phyloP scores from a whole-genome alignment of 352 stramenopile genomes.

The Globisporangium okanoganense region DNA sequence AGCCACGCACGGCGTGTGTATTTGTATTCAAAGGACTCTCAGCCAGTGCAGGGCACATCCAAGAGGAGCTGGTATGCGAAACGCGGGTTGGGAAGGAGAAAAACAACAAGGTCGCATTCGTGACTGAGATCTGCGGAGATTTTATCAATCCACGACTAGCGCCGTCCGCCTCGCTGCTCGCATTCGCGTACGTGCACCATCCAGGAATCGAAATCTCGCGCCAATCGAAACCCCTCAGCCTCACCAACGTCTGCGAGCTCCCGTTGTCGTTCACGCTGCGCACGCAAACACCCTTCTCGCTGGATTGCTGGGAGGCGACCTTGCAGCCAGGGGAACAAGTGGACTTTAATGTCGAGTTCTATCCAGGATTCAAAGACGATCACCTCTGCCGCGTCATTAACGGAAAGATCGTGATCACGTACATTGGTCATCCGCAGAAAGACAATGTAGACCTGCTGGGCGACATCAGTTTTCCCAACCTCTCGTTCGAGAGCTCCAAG shows the following conservation, averaged over 20 bases:
- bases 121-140: constrained; percentile 83
- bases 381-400: constrained; percentile 86
- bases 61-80: constrained; percentile 90
- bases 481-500: constrained; percentile 87
- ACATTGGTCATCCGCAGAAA: constrained; percentile 88
- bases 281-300: constrained; percentile 87
- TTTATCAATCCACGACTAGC: constrained; percentile 89
- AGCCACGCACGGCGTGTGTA: constrained; percentile 90
- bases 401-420: constrained; percentile 78
- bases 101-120: constrained; percentile 79
- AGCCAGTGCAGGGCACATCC: constrained; percentile 43
- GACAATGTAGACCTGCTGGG: constrained; percentile 87
- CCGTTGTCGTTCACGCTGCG: constrained; percentile 90
- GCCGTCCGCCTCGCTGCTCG: constrained; percentile 63
- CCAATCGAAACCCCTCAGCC: constrained; percentile 70
- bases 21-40: constrained; percentile 92
- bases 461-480: constrained; percentile 94
- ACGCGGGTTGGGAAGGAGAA: constrained; percentile 93
- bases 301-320: constrained; percentile 89
- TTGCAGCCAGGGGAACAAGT: constrained; percentile 77
- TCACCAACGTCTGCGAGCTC: constrained; percentile 87
- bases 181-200: constrained; percentile 87
- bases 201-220: constrained; percentile 56
- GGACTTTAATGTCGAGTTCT: constrained; percentile 90
- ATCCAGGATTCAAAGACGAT: constrained; percentile 92